These are phyloP conservation scores for Pulveroboletus sp. DNA, from an alignment of 768 basidiomycete genomes.

Conservation along the genomic window DNA sequence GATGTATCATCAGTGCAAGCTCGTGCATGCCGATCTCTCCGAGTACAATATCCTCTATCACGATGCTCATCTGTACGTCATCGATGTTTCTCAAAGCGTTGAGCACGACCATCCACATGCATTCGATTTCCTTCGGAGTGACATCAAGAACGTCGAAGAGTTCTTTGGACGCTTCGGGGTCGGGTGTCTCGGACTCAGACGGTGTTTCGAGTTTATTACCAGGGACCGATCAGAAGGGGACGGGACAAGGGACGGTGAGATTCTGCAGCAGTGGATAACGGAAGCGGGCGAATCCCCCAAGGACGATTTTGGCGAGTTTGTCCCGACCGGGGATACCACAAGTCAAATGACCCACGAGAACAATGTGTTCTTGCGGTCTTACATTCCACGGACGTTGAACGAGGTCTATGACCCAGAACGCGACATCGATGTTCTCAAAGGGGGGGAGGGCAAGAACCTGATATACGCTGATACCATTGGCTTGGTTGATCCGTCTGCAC, in stretches of 20 bases:
- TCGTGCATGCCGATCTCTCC: conserved; percentile 96
- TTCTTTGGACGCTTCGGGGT: conserved; percentile 83
- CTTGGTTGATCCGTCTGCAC: conserved; percentile 47
- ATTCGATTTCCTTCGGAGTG: conserved; percentile 92
- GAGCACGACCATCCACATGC: conserved; percentile 97
- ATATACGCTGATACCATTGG: conserved; percentile 91
- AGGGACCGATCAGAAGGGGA: conserved; percentile 42
- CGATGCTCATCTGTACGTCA: conserved; percentile 79
- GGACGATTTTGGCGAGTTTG: conserved; percentile 7
- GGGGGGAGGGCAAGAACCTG: conserved; percentile 67
- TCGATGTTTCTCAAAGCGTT: conserved; percentile 98
- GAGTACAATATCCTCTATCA: conserved; percentile 98
- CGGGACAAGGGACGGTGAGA: conserved; percentile 26
- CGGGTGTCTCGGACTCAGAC: conserved; percentile 69
- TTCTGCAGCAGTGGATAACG: conserved; percentile 49
- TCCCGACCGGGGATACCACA: conserved; percentile 13
- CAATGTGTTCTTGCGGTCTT: conserved; percentile 83
- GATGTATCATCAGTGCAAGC: conserved; percentile 87
- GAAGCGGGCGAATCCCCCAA: conserved; percentile 28
- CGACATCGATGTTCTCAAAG: conserved; percentile 72
- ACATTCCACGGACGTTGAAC: conserved; percentile 89
- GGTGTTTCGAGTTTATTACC: conserved; percentile 89
- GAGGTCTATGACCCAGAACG: conserved; percentile 95
- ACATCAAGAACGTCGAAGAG: conserved; percentile 90
- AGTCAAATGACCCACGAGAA: conserved; percentile 64